Percentiles rank a stretch among this genome's conserved stretches.
These are phyloP conservation scores for Clavispora carvajalis DNA, from an alignment of 805 yeast genomes.

Conservation along the genomic window DNA sequence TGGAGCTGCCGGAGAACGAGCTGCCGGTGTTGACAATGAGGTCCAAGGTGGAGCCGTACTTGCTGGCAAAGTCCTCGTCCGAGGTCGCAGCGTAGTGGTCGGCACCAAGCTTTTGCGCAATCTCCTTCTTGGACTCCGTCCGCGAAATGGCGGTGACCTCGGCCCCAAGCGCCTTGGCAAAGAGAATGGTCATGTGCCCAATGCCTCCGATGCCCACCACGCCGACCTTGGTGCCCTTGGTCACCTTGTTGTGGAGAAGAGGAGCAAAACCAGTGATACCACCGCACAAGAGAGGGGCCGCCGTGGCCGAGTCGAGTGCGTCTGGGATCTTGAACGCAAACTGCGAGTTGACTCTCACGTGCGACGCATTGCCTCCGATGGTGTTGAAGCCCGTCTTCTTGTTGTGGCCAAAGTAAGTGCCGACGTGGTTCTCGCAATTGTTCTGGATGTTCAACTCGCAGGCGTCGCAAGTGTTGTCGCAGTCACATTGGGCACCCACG, in stretches of 20 bases:
- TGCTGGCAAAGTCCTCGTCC: constrained; percentile 18
- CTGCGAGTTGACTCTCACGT: constrained; percentile 12
- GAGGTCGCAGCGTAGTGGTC: constrained; percentile 26
- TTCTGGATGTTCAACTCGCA: constrained; percentile 8
- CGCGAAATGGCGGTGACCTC: constrained; percentile 58
- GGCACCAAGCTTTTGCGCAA: constrained; percentile 52
- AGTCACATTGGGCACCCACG: constrained; percentile 59
- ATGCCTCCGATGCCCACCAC: constrained; percentile 64
- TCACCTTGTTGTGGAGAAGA: constrained; percentile 14
- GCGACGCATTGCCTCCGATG: constrained; percentile 16
- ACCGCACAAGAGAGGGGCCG: constrained; percentile 18
- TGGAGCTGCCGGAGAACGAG: constrained; percentile 15
- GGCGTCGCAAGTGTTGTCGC: constrained; percentile 11
- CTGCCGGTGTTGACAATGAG: constrained; percentile 13
- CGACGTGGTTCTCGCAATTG: constrained; percentile 11
- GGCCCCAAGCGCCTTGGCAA: constrained; percentile 59
- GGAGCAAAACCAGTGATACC: constrained; percentile 20
- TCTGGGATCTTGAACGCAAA: constrained; percentile 17
- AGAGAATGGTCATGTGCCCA: constrained; percentile 59
- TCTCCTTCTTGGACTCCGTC: constrained; percentile 42
- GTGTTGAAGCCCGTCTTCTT: constrained; percentile 10
- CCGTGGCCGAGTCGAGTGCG: constrained; percentile 8
- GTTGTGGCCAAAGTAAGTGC: constrained; percentile 11
- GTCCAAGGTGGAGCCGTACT: constrained; percentile 10
- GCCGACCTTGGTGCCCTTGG: constrained; percentile 42